Evolutionary conservation across 2,329 filamentous ascomycete genomes (phyloP).

Genomic region (Diaporthe citrichinensis): DNA sequence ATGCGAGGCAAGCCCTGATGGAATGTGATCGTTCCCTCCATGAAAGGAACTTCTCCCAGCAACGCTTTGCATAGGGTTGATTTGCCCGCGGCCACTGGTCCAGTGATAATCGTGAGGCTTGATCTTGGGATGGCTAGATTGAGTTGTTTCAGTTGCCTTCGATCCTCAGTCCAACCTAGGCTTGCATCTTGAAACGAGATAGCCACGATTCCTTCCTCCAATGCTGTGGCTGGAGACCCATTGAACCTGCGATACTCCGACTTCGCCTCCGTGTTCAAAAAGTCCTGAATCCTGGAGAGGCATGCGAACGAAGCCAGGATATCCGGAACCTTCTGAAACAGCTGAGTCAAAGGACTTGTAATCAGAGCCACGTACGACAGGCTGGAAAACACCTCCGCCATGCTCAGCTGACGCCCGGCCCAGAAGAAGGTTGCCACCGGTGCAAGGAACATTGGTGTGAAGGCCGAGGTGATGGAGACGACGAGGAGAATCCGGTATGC

Average conservation of each 20-base stretch:
- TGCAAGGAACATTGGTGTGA: conserved; percentile 38
- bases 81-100: conserved; percentile 55
- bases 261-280: conserved; percentile 35
- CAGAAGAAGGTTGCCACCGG: conserved; percentile 34
- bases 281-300: conserved; percentile 40
- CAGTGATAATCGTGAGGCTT: conserved; percentile 52
- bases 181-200: conserved; percentile 38
- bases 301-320: conserved; percentile 41
- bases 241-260: conserved; percentile 36
- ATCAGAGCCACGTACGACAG: conserved; percentile 40
- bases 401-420: conserved; percentile 12
- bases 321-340: conserved; percentile 43
- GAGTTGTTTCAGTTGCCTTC: conserved; percentile 43
- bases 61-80: conserved; percentile 55
- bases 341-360: conserved; percentile 36
- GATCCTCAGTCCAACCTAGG: conserved; percentile 47
- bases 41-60: conserved; percentile 48
- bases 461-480: conserved; percentile 38
- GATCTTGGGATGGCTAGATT: conserved; percentile 42
- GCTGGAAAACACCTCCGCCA: conserved; percentile 32
- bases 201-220: background rate
- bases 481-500: conserved; percentile 46
- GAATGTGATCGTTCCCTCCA: conserved; percentile 21
- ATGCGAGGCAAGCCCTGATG: conserved; percentile 37
- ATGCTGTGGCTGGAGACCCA: background rate